Evolutionary conservation across 352 stramenopile species (phyloP).

Genomic region (Plasmopara viticola): DNA sequence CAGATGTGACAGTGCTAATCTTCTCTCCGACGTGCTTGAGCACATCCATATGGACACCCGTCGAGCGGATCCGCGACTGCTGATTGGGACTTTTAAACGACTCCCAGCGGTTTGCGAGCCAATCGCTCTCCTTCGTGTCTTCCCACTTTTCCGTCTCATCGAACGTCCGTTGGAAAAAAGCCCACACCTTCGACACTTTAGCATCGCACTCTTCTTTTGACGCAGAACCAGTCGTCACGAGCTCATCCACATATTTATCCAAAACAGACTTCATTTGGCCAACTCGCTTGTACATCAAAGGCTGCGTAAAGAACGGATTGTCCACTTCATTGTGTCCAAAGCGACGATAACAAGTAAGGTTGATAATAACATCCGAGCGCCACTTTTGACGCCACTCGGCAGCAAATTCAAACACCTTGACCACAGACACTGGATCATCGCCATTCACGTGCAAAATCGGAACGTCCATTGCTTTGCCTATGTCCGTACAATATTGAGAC

Average conservation of each 20-base stretch:
- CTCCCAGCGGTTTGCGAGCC: constrained; percentile 92
- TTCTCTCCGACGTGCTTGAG: constrained; percentile 88
- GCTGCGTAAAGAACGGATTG: constrained; percentile 98
- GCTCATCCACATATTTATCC: constrained; percentile 81
- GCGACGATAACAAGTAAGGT: constrained; percentile 96
- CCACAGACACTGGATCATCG: constrained; percentile 90
- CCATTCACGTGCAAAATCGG: constrained; percentile 91
- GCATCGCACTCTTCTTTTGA: constrained; percentile 85
- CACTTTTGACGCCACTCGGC: constrained; percentile 72
- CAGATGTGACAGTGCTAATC: constrained; percentile 75
- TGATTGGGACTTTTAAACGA: constrained; percentile 96
- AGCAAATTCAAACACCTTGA: constrained; percentile 87
- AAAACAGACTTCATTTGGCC: constrained; percentile 88
- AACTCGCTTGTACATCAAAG: constrained; percentile 96
- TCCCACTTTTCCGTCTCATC: constrained; percentile 92
- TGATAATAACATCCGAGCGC: constrained; percentile 94
- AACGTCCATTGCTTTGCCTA: constrained; percentile 96
- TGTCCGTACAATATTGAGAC: constrained; percentile 94
- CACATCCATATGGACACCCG: constrained; percentile 89
- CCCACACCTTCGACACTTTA: constrained; percentile 80
- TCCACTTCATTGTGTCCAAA: constrained; percentile 99
- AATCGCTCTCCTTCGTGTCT: constrained; percentile 89
- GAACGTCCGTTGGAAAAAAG: constrained; percentile 89
- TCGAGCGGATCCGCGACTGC: constrained; percentile 86
- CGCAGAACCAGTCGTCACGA: constrained; percentile 35